Conservation (phyloP, 305 asterid species). For the Fraxinus latifolia region DNA sequence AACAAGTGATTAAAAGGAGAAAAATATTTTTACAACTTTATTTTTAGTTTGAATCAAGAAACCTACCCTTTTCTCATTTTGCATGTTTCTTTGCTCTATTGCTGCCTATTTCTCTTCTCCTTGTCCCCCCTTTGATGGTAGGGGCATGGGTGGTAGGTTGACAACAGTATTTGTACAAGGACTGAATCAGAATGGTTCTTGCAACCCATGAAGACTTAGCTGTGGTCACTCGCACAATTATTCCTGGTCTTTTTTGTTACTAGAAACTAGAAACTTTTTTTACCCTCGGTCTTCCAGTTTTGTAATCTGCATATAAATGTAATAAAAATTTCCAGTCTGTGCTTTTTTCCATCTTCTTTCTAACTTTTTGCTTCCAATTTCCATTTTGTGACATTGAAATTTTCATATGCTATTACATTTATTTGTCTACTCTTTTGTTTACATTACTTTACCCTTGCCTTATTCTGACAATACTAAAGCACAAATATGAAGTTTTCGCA, state of each 20-base stretch:
- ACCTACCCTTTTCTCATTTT: neutral
- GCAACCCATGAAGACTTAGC: neutral
- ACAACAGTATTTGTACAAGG: neutral
- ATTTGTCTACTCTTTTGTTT: neutral
- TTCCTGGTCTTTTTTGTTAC: neutral
- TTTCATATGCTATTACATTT: neutral
- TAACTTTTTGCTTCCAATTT: slow-evolving; percentile 2
- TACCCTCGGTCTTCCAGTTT: neutral
- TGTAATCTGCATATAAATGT: neutral
- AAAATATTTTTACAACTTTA: neutral
- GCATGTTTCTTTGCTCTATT: neutral
- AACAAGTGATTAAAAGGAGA: neutral
- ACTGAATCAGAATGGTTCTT: neutral
- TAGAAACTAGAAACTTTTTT: neutral
- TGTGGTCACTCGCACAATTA: neutral
- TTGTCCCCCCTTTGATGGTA: neutral
- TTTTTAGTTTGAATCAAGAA: neutral
- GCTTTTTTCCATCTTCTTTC: neutral
- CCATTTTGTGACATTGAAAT: neutral
- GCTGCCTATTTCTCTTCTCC: neutral
- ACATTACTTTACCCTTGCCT: neutral
- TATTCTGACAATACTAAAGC: neutral
- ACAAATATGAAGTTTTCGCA: neutral
- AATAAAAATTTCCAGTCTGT: neutral
- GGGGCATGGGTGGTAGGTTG: neutral